phyloP scores from a whole-genome alignment of 768 basidiomycete species.

The Mycena sanguinolenta region DNA sequence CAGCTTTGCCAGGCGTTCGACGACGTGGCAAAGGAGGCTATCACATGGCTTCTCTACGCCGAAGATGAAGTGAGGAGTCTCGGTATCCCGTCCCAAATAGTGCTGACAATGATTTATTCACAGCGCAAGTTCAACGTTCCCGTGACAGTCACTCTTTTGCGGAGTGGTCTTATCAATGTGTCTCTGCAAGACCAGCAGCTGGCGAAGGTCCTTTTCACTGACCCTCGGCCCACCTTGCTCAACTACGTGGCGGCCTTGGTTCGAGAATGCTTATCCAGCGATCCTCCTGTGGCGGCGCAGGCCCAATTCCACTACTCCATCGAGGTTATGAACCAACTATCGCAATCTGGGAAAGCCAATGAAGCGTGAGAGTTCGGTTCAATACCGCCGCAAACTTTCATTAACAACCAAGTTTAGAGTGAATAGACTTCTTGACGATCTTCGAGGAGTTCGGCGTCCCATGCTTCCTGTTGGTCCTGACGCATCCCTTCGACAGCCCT shows the following conservation, averaged over 20 bases:
- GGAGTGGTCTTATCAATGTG: constrained; percentile 83
- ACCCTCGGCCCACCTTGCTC: constrained; percentile 82
- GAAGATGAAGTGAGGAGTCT: constrained; percentile 86
- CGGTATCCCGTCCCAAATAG: not conserved
- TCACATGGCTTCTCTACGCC: constrained; percentile 95
- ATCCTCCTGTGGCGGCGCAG: constrained; percentile 85
- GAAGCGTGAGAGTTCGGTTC: constrained; percentile 75
- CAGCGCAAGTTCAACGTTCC: constrained; percentile 97
- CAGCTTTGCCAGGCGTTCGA: constrained; percentile 90
- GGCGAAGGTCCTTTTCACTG: constrained; percentile 84
- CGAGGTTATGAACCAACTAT: constrained; percentile 83
- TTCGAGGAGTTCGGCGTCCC: constrained; percentile 74
- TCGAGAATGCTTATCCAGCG: constrained; percentile 85
- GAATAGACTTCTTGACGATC: constrained; percentile 82
- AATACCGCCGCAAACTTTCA: constrained; percentile 9
- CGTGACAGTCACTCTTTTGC: constrained; percentile 90
- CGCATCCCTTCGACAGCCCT: constrained; percentile 57
- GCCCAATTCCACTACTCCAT: constrained; percentile 84
- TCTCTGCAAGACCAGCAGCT: constrained; percentile 90
- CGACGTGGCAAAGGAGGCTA: constrained; percentile 96
- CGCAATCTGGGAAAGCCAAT: constrained; percentile 81
- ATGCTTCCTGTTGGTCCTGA: constrained; percentile 55
- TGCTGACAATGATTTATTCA: constrained; percentile 29
- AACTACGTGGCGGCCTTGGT: constrained; percentile 88
- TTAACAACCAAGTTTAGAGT: constrained; percentile 59